Percentiles rank a stretch among this genome's conserved stretches.
Conservation (phyloP, 2,329 filamentous ascomycete genomes). For the Zasmidium citrigriseum region DNA sequence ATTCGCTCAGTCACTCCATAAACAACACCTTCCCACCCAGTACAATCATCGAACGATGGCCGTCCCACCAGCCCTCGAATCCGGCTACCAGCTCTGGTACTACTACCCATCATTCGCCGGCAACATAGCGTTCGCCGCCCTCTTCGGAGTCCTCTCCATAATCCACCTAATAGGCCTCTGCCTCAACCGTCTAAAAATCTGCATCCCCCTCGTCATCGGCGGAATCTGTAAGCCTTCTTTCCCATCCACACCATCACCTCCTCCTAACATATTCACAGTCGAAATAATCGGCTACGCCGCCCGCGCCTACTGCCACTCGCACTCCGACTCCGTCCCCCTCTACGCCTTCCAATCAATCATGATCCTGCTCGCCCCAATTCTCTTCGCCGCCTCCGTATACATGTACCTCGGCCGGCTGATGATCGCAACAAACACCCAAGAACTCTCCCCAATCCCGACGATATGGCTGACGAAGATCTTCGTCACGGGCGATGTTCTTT, state of each 20-base stretch:
- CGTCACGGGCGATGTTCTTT: constrained; percentile 55
- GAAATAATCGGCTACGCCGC: constrained; percentile 47
- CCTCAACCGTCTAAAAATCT: constrained; percentile 40
- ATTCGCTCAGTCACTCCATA: no score
- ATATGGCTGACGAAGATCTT: constrained; percentile 57
- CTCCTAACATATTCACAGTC: constrained; percentile 37
- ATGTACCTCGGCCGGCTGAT: constrained; percentile 53
- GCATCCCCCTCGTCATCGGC: constrained; percentile 49
- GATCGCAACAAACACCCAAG: constrained; percentile 43
- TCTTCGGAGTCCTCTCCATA: constrained; percentile 48
- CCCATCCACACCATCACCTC: not conserved
- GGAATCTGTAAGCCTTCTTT: constrained; percentile 46
- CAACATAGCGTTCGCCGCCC: constrained; percentile 47
- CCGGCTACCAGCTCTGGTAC: constrained; percentile 13
- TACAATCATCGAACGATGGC: no score
- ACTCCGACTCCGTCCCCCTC: constrained; percentile 33
- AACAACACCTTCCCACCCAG: no score
- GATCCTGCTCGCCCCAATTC: constrained; percentile 50
- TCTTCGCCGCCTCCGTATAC: constrained; percentile 55
- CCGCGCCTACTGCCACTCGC: constrained; percentile 32
- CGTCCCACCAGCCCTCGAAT: not conserved
- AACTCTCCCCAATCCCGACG: constrained; percentile 44
- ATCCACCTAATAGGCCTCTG: constrained; percentile 39
- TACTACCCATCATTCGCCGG: constrained; percentile 51
- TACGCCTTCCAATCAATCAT: constrained; percentile 46